Conservation (phyloP, 352 stramenopile genomes). For the Pythium insidiosum region DNA sequence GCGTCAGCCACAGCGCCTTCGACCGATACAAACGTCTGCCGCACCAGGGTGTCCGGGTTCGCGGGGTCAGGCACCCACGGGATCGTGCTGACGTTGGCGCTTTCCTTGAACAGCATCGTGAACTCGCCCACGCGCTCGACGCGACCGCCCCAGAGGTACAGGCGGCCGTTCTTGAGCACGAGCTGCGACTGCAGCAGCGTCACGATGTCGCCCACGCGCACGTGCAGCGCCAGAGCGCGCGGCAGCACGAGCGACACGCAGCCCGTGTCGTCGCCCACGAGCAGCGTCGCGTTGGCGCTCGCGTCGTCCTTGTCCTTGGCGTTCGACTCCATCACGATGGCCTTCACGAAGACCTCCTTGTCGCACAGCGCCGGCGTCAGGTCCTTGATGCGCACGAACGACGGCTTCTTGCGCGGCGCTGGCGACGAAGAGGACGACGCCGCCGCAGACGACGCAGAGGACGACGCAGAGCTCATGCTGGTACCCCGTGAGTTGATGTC, state of each 20-base stretch:
- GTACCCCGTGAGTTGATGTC: too few species aligned
- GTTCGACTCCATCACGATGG: constrained; percentile 76
- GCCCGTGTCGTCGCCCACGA: constrained; percentile 77
- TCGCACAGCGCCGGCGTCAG: constrained; percentile 40
- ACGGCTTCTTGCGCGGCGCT: constrained; percentile 40
- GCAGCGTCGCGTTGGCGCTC: constrained; percentile 72
- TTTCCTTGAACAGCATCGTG: constrained; percentile 82
- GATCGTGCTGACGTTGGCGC: constrained; percentile 72
- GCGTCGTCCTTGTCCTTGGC: constrained; percentile 68
- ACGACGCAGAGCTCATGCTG: too few species aligned
- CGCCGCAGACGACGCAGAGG: too few species aligned
- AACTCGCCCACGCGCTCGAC: constrained; percentile 83
- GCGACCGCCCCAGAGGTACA: constrained; percentile 77
- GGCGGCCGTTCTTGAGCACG: constrained; percentile 65
- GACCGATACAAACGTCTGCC: constrained; percentile 2
- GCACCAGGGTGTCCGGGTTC: constrained; percentile 58
- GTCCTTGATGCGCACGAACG: constrained; percentile 67
- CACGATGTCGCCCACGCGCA: constrained; percentile 71
- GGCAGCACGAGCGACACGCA: constrained; percentile 75
- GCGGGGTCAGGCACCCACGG: constrained; percentile 76
- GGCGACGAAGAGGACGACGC: constrained; percentile 6
- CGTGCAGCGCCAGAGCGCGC: constrained; percentile 52
- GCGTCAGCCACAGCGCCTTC: too few species aligned
- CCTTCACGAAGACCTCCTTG: constrained; percentile 71
- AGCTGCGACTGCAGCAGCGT: constrained; percentile 60